These are phyloP conservation scores for Fusarium sp. DNA, from an alignment of 2,329 filamentous ascomycete genomes.

Conservation along the genomic window DNA sequence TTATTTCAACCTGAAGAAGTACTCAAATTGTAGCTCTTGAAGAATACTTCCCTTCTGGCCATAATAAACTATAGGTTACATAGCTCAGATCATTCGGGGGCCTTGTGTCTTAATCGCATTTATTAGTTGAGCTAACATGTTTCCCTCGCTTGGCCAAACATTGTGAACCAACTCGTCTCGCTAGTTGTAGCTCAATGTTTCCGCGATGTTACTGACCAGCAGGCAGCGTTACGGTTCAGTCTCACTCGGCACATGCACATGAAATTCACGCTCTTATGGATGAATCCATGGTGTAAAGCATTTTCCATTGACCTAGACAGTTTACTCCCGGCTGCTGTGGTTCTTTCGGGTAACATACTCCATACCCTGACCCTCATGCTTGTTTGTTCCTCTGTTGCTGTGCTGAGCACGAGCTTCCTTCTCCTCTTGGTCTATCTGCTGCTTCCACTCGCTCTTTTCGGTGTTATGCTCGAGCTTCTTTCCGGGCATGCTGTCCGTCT, in stretches of 20 bases:
- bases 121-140: too few relatives aligned
- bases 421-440: neutral
- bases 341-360: neutral
- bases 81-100: too few relatives aligned
- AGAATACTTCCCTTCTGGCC: too few relatives aligned
- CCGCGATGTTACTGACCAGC: too few relatives aligned
- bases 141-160: too few relatives aligned
- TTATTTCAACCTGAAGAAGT: neutral
- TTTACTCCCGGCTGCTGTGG: neutral
- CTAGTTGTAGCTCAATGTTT: too few relatives aligned
- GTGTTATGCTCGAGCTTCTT: constrained; percentile 8
- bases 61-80: too few relatives aligned
- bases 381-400: neutral
- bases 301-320: neutral
- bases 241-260: neutral
- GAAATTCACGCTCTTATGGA: too few relatives aligned
- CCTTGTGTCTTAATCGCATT: too few relatives aligned
- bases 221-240: neutral
- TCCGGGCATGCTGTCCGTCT: constrained; percentile 19
- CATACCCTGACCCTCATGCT: neutral
- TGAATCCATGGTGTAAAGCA: too few relatives aligned
- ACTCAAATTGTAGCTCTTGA: too few relatives aligned
- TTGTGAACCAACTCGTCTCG: too few relatives aligned
- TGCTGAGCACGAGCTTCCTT: constrained; percentile 1
- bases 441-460: constrained; percentile 6